A percentile compares a stretch with the other conserved stretches of the same genome.
These are phyloP conservation scores for Cicer judaicum DNA, from an alignment of 306 rosid species.

Conservation along the genomic window DNA sequence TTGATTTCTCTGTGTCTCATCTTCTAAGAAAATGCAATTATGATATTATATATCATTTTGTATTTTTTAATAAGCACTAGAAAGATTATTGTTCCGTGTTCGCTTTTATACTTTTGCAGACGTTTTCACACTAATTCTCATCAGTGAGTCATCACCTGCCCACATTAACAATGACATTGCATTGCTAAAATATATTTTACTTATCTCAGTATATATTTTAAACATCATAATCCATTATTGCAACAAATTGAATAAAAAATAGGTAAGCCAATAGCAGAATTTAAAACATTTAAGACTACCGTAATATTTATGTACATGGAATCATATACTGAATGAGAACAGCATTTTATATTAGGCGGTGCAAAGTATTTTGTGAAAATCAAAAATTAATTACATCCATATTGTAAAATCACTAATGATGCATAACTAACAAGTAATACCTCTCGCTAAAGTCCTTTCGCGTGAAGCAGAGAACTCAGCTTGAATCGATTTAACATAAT, in stretches of 20 bases:
- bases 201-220: slow-evolving; percentile 18
- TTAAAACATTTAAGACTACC: background rate
- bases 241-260: background rate
- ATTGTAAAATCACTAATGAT: slow-evolving; percentile 12
- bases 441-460: slow-evolving; percentile 60
- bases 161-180: slow-evolving; percentile 25
- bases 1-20: background rate
- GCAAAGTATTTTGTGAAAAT: background rate
- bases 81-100: slow-evolving; percentile 24
- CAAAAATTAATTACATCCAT: background rate
- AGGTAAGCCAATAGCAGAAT: background rate
- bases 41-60: background rate
- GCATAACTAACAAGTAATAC: slow-evolving; percentile 43
- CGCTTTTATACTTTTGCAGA: background rate
- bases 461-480: slow-evolving; percentile 55
- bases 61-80: background rate
- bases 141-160: background rate
- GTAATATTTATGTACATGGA: background rate
- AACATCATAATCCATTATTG: slow-evolving; percentile 9
- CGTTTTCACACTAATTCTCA: slow-evolving; percentile 17
- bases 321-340: background rate
- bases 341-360: slow-evolving; percentile 4
- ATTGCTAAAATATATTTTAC: slow-evolving; percentile 2
- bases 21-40: background rate
- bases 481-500: slow-evolving; percentile 47